Evolutionary conservation across 495 filamentous ascomycete genomes (phyloP).

Genomic region (Haplographium delicatum): DNA sequence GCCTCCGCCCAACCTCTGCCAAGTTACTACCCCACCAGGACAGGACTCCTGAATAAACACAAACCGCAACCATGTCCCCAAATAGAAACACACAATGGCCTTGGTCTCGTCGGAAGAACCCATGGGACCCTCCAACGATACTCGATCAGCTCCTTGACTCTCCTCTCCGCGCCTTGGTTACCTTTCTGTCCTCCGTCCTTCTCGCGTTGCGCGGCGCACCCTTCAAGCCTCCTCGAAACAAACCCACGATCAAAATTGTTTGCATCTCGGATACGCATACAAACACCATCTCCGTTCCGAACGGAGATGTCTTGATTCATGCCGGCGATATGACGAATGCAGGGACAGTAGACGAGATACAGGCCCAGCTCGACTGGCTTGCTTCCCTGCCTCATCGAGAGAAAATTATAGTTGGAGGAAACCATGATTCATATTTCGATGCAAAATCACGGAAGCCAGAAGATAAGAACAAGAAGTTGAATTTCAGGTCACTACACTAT

Average conservation of each 20-base stretch:
- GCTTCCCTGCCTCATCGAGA: slow-evolving; percentile 61
- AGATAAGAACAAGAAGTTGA: slow-evolving; percentile 32
- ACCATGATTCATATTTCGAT: slow-evolving; percentile 85
- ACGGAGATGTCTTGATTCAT: slow-evolving; percentile 84
- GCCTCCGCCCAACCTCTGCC: background rate
- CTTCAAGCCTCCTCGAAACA: slow-evolving; percentile 43
- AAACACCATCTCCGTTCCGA: slow-evolving; percentile 54
- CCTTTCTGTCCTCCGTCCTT: slow-evolving; percentile 53
- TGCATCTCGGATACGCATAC: slow-evolving; percentile 87
- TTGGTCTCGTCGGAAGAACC: slow-evolving; percentile 23
- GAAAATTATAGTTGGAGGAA: slow-evolving; percentile 84
- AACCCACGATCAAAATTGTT: slow-evolving; percentile 64
- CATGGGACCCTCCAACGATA: slow-evolving; percentile 47
- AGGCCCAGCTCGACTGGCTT: slow-evolving; percentile 77
- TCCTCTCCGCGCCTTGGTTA: slow-evolving; percentile 37
- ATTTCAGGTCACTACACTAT: slow-evolving; percentile 45
- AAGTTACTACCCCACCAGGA: background rate
- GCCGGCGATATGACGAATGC: slow-evolving; percentile 77
- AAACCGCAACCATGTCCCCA: background rate
- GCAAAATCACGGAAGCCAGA: slow-evolving; percentile 34
- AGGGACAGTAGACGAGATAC: slow-evolving; percentile 67
- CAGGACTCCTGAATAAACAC: background rate
- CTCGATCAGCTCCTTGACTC: slow-evolving; percentile 45
- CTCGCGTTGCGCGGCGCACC: slow-evolving; percentile 59
- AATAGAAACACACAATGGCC: slow-evolving; percentile 12